Conservation (phyloP, 805 yeast species). For the Komagataella phaffii region DNA sequence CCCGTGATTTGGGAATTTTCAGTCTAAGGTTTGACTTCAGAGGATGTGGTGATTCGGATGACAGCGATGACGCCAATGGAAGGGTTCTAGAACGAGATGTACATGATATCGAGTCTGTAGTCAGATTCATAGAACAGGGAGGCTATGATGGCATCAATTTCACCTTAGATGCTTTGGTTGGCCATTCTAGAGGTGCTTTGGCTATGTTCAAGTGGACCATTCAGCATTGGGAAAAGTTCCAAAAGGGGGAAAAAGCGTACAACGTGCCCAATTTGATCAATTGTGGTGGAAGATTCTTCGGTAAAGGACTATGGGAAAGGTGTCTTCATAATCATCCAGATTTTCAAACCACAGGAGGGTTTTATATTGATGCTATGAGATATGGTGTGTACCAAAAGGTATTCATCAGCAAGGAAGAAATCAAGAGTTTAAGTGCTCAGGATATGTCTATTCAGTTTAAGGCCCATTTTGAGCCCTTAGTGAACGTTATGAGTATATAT, state of each 20-base stretch:
- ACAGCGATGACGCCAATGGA: slow-evolving; percentile 27
- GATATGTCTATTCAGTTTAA: slow-evolving; percentile 27
- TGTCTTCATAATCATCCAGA: slow-evolving; percentile 18
- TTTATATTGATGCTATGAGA: slow-evolving; percentile 26
- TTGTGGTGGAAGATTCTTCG: slow-evolving; percentile 57
- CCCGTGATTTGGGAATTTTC: slow-evolving; percentile 44
- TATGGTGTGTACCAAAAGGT: slow-evolving; percentile 31
- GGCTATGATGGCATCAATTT: slow-evolving; percentile 23
- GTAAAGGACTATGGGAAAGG: slow-evolving; percentile 29
- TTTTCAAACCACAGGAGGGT: slow-evolving; percentile 29
- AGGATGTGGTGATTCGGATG: slow-evolving; percentile 70
- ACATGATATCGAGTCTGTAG: slow-evolving; percentile 46
- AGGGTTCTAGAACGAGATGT: slow-evolving; percentile 52
- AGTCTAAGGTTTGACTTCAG: slow-evolving; percentile 76
- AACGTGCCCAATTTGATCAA: slow-evolving; percentile 58
- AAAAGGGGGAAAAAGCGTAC: slow-evolving; percentile 17
- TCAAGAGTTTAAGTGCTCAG: slow-evolving; percentile 31
- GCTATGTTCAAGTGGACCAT: slow-evolving; percentile 66
- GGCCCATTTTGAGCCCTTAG: slow-evolving; percentile 22
- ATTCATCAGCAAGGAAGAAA: slow-evolving; percentile 35
- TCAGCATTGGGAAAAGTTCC: slow-evolving; percentile 22
- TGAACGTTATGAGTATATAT: slow-evolving; percentile 52
- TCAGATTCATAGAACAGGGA: slow-evolving; percentile 17
- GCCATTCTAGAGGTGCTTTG: slow-evolving; percentile 73
- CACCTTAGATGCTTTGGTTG: slow-evolving; percentile 43